Evolutionary conservation across 164 flowering plant genomes (phyloP).

Genomic region (Macadamia integrifolia): DNA sequence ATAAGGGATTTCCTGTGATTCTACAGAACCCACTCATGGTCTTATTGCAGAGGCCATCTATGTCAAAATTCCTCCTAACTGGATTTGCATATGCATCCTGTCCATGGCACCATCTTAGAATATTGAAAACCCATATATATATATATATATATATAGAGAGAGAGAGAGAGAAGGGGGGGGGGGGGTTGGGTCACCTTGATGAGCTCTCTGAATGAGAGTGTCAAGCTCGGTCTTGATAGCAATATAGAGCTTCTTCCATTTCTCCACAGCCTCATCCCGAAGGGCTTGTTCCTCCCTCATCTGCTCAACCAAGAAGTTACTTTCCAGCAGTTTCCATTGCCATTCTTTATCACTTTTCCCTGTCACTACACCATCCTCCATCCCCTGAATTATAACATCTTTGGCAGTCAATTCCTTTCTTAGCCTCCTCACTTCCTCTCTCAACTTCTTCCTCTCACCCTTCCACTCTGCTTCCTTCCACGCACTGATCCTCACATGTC

Average conservation of each 20-base stretch:
- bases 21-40: no score
- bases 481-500: constrained; percentile 33
- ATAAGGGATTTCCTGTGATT: no score
- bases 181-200: constrained; percentile 28
- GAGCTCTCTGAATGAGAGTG: constrained; percentile 61
- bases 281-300: constrained; percentile 45
- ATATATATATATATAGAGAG: not conserved
- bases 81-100: not conserved
- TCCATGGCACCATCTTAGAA: not conserved
- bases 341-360: constrained; percentile 18
- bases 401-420: constrained; percentile 37
- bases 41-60: not conserved
- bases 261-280: constrained; percentile 66
- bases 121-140: not conserved
- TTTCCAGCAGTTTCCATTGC: constrained; percentile 20
- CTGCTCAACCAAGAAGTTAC: constrained; percentile 33
- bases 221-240: constrained; percentile 79
- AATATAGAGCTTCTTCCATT: constrained; percentile 77
- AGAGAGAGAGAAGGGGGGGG: constrained; percentile 1
- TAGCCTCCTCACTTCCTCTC: constrained; percentile 24
- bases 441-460: constrained; percentile 40
- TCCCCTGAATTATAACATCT: constrained; percentile 24
- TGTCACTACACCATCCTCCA: constrained; percentile 16
- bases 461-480: constrained; percentile 45
- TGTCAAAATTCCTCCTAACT: not conserved